Conservation (phyloP, 1,284 basidiomycete species). For the Ceratobasidium sp. region DNA sequence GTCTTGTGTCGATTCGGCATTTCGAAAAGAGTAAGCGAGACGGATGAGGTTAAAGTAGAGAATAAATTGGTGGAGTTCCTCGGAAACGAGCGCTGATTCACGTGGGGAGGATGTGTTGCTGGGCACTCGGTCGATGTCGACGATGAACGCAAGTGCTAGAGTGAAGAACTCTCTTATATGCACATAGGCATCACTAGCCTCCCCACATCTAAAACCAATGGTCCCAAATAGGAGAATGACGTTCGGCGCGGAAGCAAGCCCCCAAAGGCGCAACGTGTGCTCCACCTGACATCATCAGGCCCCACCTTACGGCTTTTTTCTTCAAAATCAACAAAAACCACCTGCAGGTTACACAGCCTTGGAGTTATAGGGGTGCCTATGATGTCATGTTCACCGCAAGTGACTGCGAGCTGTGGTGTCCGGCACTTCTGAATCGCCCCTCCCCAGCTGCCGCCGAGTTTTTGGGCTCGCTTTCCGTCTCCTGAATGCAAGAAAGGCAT, state of each 20-base stretch:
- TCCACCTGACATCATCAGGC: conserved; percentile 10
- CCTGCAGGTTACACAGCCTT: background rate
- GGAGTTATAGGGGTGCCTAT: background rate
- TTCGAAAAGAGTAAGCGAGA: background rate
- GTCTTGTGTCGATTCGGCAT: conserved; percentile 34
- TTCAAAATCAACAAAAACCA: background rate
- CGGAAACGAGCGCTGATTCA: conserved; percentile 18
- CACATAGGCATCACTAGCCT: background rate
- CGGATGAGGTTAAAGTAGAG: conserved; percentile 7
- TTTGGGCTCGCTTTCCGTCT: background rate
- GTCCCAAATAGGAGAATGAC: conserved; percentile 29
- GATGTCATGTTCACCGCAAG: background rate
- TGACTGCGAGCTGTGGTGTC: background rate
- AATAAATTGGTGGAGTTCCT: background rate
- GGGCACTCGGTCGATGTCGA: background rate
- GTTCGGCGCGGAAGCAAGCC: conserved; percentile 17
- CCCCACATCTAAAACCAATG: conserved; percentile 22
- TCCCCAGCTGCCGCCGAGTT: background rate
- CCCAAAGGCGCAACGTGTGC: background rate
- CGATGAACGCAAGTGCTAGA: background rate
- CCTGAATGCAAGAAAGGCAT: background rate
- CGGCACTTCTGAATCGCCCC: background rate
- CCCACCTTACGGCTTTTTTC: background rate
- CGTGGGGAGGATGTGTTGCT: conserved; percentile 5
- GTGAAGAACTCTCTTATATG: conserved; percentile 27